Base-by-base conservation (phyloP, 257 asterid genomes). In the Paraleonurus japonicus region DNA sequence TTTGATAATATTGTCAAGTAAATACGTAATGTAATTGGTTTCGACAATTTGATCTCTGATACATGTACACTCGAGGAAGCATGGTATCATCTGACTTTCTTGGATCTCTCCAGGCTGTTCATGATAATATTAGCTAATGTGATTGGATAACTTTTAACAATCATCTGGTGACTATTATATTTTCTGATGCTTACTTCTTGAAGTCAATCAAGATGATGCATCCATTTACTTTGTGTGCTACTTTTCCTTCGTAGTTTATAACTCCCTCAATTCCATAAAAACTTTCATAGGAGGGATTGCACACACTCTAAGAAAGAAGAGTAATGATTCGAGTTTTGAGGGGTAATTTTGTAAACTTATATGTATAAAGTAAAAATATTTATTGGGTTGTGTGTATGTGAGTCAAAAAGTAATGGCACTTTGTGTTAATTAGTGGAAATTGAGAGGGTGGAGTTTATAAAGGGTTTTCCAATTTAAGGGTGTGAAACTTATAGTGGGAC, bases 31-130 rank as follows among this genome's bases (percentile, higher is more conserved):
- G 50, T 43, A 43, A 43, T 43, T 61, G 15, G 59, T 32, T 6
- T 41, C 4, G 59, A 33, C 54, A n/a, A 24, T 28, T 33, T 57
- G 12, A 15, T 67, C 51, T 27, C 35, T 4, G 12, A 28, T 47
- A 41, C 47, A 58, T 66, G 41, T 23, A 47, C 23, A 7, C 30
- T 73, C 4, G 19, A 39, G 15, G 35, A 54, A 45, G 41, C 27
- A 65, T 65, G 15, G 26, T 27, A 55, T 65, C 26, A 20, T 65
- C 48, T 41, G 69, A n/a, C 60, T 57, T 57, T 74, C 74, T 58
- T 67, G 37, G 69, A 27, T 62, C 9, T 1, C 30, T 23, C 28
- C 28, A 9, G 35, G 68, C 68, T 70, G 67, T 39, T 57, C 30
- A 58, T 10, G 51, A 43, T 15, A n/a, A 47, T 0, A 9, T 28